phyloP scores from a whole-genome alignment of 257 asterid genomes.

The Vinca minor region DNA sequence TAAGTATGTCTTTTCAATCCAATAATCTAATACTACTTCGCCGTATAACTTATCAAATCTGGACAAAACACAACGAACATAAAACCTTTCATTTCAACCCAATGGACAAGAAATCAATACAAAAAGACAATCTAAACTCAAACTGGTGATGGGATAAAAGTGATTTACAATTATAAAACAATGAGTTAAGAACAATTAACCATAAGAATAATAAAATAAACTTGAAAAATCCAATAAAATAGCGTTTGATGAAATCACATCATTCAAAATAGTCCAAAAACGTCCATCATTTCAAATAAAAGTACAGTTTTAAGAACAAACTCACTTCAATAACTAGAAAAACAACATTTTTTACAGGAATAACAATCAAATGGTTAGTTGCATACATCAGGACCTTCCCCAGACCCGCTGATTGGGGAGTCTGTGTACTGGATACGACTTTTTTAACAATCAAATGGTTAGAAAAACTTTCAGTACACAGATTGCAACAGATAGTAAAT shows the following conservation, averaged over 20 bases:
- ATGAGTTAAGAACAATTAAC: too few species aligned
- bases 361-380: background rate
- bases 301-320: background rate
- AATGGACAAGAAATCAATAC: background rate
- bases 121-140: background rate
- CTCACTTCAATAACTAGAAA: background rate
- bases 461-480: too few species aligned
- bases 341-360: background rate
- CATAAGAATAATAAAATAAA: too few species aligned
- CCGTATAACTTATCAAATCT: constrained; percentile 1
- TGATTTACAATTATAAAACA: background rate
- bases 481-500: background rate
- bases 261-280: too few species aligned
- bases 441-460: too few species aligned
- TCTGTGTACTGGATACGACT: too few species aligned
- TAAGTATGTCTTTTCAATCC: constrained; percentile 9
- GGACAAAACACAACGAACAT: background rate
- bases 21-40: constrained; percentile 1
- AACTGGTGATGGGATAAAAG: background rate
- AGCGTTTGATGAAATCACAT: too few species aligned
- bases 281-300: background rate
- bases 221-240: too few species aligned
- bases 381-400: too few species aligned
- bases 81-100: background rate
- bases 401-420: too few species aligned